Evolutionary conservation across 2,329 filamentous ascomycete genomes (phyloP), one percentile per base, ranked within the genome.

Genomic region (Cercospora sp.): DNA sequence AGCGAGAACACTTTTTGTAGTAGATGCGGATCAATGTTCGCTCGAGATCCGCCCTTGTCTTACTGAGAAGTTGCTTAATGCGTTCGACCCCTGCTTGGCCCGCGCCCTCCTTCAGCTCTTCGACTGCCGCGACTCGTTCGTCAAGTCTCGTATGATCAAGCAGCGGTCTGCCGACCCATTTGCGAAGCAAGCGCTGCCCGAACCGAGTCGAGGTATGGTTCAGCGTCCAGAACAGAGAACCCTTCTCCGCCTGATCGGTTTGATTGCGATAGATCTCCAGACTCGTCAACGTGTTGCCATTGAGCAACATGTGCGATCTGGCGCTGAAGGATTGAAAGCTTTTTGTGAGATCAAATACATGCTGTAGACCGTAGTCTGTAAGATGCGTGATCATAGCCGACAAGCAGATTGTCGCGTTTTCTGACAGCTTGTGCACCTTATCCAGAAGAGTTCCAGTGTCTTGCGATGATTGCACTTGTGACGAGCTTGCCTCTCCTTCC

Each of bases 251-350:
- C 74, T 94, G 88, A 76, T 98, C 94, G 0, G 94, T 98, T 74
- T 93, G 89, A 73, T 99, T 99, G 69, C 94, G 91, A 77, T 97
- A 99, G 1, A 99, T 93, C 78, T 99, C 95, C 12, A 99, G 85
- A 75, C 93, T 97, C 60, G 93, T 94, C 43, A 99, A 82, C 0
- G 94, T 97, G 65, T 97, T 99, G 55, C 94, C 95, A 77, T 96
- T 97, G 69, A 99, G 84, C 3, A 98, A 84, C 95, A 99, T 98
- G 77, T 98, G 94, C 13, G 94, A 94, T 43, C 94, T 86, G 7
- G 94, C 92, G 74, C 92, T 97, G 81, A 99, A 99, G 2, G 93
- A 93, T 74, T 97, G 91, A 76, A 99, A 99, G 81, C 98, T 97
- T 75, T 97, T 97, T 1, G 95, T 98, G 53, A 99, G 82, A 75